These are phyloP conservation scores for Pyrenula massariospora DNA, from an alignment of 495 filamentous ascomycete species.

Conservation along the genomic window DNA sequence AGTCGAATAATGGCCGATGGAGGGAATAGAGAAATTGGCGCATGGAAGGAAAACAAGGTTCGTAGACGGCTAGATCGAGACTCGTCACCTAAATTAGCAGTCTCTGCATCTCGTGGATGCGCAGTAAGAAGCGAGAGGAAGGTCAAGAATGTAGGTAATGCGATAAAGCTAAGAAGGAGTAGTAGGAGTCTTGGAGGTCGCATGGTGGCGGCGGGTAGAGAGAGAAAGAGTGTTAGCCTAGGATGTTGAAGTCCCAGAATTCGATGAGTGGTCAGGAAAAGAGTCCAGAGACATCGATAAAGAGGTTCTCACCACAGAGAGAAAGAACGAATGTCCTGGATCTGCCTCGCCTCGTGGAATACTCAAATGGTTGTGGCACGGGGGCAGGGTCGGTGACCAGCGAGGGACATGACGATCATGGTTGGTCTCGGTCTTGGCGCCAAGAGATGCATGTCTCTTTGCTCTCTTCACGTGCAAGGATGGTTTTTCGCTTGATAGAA, in stretches of 20 bases:
- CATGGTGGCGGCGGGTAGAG: slow-evolving; percentile 26
- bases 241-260: slow-evolving; percentile 1
- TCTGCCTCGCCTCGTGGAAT: no score
- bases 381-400: background rate
- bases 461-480: no score
- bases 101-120: slow-evolving; percentile 22
- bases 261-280: slow-evolving; percentile 3
- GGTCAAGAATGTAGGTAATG: slow-evolving; percentile 39
- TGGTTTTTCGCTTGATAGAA: no score
- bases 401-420: background rate
- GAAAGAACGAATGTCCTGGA: background rate
- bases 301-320: background rate
- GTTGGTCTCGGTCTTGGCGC: background rate
- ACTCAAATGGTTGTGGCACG: no score
- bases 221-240: slow-evolving; percentile 5
- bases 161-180: slow-evolving; percentile 40
- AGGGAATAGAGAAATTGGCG: slow-evolving; percentile 73
- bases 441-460: no score
- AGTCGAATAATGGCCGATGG: slow-evolving; percentile 91
- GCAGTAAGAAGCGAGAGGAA: slow-evolving; percentile 35
- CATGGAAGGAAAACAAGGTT: slow-evolving; percentile 51
- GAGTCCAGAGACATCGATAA: background rate
- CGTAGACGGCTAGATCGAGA: slow-evolving; percentile 32
- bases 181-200: slow-evolving; percentile 42
- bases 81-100: slow-evolving; percentile 24